phyloP scores from a whole-genome alignment of 1,284 basidiomycete genomes.

The Fomitopsis schrenkii region DNA sequence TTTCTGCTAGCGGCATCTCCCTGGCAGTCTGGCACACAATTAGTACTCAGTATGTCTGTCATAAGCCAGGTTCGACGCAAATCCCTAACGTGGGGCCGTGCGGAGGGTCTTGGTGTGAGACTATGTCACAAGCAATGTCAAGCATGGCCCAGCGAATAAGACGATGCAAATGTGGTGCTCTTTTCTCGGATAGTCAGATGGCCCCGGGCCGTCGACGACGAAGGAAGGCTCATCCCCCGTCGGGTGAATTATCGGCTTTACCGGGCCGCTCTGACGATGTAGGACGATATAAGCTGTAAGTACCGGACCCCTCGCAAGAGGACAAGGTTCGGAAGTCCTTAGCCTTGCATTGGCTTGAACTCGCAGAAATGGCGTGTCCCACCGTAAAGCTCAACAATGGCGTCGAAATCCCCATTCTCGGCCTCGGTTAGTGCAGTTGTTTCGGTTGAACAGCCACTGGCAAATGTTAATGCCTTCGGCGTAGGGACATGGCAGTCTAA shows the following conservation, averaged over 20 bases:
- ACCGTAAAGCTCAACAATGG: slow-evolving; percentile 69
- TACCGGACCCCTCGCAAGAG: not conserved
- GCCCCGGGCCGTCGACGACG: too few relatives aligned
- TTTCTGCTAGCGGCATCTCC: too few relatives aligned
- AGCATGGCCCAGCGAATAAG: too few relatives aligned
- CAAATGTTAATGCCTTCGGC: not conserved
- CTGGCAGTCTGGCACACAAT: too few relatives aligned
- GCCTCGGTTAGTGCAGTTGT: slow-evolving; percentile 49
- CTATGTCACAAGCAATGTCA: too few relatives aligned
- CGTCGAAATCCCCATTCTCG: slow-evolving; percentile 61
- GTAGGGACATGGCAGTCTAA: slow-evolving; percentile 79
- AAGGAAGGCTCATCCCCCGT: not conserved
- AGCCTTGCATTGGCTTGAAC: not conserved
- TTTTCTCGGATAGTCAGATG: too few relatives aligned
- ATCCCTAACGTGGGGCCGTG: too few relatives aligned
- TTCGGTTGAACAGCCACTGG: not conserved
- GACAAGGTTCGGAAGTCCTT: not conserved
- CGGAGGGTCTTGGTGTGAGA: too few relatives aligned
- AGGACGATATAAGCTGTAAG: not conserved
- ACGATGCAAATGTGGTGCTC: too few relatives aligned
- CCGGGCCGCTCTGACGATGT: not conserved
- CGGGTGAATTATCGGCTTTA: too few relatives aligned
- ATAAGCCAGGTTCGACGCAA: too few relatives aligned
- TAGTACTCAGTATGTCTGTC: too few relatives aligned
- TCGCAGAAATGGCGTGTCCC: slow-evolving; percentile 27